Conservation (phyloP, 2,329 filamentous ascomycete species). For the Penicillium occitanis region DNA sequence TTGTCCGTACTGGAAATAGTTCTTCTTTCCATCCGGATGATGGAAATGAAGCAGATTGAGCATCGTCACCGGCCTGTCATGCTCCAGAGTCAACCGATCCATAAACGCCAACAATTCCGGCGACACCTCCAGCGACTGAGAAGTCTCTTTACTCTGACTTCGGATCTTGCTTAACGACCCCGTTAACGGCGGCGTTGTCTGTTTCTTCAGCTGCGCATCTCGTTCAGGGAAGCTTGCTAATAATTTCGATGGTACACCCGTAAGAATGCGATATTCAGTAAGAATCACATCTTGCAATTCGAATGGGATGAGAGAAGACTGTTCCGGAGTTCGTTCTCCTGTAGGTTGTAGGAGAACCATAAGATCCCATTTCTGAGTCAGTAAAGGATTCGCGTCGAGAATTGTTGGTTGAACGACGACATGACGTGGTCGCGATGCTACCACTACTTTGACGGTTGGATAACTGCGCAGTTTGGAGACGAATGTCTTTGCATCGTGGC, state of each 20-base stretch:
- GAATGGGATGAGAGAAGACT: constrained; percentile 25
- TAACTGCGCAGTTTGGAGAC: constrained; percentile 30
- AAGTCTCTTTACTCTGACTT: constrained; percentile 27
- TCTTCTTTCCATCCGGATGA: constrained; percentile 48
- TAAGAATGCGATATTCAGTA: constrained; percentile 34
- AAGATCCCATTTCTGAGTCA: constrained; percentile 36
- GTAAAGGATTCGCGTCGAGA: constrained; percentile 33
- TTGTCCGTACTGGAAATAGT: constrained; percentile 60
- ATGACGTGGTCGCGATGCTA: constrained; percentile 38
- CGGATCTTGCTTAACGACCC: constrained; percentile 33
- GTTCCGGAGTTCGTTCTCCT: not conserved
- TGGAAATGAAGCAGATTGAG: constrained; percentile 62
- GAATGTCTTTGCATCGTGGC: constrained; percentile 29
- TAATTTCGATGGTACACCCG: constrained; percentile 40
- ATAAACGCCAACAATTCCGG: constrained; percentile 55
- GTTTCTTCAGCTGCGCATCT: constrained; percentile 27
- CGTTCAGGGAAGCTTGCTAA: constrained; percentile 30
- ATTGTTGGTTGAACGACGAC: constrained; percentile 37
- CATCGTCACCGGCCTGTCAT: constrained; percentile 58
- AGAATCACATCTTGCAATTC: constrained; percentile 24
- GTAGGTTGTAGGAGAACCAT: constrained; percentile 33
- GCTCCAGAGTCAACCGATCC: constrained; percentile 29
- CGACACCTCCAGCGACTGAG: constrained; percentile 57
- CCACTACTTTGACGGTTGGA: constrained; percentile 31
- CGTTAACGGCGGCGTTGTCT: constrained; percentile 27